Percentiles rank a stretch among this genome's conserved stretches.
Evolutionary conservation across 108 stramenopile species (phyloP).

Genomic region (Licmophora abbreviata): DNA sequence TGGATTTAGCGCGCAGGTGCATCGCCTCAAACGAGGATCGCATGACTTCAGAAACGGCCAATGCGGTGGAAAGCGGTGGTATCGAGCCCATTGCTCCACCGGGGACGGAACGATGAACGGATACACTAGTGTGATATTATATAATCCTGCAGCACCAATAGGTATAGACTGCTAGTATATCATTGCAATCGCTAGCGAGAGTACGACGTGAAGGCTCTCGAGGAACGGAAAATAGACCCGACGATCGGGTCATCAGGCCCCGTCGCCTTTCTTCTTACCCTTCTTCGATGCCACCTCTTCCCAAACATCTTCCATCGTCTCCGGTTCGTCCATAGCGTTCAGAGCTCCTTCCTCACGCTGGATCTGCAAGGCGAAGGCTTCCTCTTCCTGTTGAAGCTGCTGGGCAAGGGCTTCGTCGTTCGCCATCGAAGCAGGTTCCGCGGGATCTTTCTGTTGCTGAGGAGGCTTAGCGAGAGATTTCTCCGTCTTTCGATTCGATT

Average conservation of each 20-base stretch:
- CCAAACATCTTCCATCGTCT: no score
- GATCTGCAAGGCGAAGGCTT: neutral
- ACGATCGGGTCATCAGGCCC: neutral
- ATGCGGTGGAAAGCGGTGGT: neutral
- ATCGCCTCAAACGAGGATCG: neutral
- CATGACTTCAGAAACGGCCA: neutral
- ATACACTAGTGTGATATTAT: neutral
- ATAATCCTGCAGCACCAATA: neutral
- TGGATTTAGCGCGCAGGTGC: neutral
- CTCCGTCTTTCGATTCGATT: no score
- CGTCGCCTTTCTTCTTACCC: neutral
- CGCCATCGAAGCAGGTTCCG: no score
- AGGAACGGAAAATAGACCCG: neutral
- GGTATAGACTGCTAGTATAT: neutral
- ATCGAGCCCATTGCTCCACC: no score
- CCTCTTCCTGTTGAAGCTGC: neutral
- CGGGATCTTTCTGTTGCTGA: no score
- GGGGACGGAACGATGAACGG: neutral
- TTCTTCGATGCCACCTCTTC: constrained; percentile 1
- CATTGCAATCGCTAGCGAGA: neutral
- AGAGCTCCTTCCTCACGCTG: neutral
- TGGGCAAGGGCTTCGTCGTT: constrained; percentile 4
- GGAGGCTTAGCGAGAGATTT: no score
- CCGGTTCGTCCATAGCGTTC: neutral
- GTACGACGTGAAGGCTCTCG: neutral